Conservation (phyloP, 345 rosid genomes). For the Microcos paniculata region DNA sequence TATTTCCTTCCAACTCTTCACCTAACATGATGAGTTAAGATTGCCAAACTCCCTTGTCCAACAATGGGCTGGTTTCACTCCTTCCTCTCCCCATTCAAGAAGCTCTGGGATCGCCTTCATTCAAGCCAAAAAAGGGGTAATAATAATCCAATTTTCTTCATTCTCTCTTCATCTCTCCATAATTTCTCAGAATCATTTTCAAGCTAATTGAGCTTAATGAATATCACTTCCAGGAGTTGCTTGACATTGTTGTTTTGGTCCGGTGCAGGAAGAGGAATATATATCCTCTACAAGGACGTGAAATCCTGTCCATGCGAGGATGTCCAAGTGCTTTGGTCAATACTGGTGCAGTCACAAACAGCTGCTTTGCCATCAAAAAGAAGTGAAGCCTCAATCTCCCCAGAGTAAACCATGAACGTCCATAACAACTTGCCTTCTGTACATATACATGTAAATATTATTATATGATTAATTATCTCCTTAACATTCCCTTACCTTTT, state of each 20-base stretch:
- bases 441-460: too few relatives aligned
- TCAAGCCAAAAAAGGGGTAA: conserved; percentile 64
- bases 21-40: conserved; percentile 10
- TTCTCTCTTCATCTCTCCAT: not conserved
- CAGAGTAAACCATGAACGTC: too few relatives aligned
- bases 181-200: not conserved
- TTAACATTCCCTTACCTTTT: too few relatives aligned
- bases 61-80: conserved; percentile 92
- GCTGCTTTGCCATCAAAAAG: not conserved
- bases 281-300: conserved; percentile 84
- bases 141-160: not conserved
- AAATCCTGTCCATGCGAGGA: conserved; percentile 87
- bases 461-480: too few relatives aligned
- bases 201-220: not conserved
- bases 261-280: conserved; percentile 71
- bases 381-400: too few relatives aligned
- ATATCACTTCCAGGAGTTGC: not conserved
- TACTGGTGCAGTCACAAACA: conserved; percentile 69
- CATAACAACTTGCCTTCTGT: too few relatives aligned
- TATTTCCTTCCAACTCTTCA: conserved; percentile 27
- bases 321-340: conserved; percentile 86
- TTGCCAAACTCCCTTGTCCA: conserved; percentile 17
- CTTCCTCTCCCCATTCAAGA: conserved; percentile 85
- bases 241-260: not conserved
- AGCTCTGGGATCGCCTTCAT: conserved; percentile 78